Conservation (phyloP, 768 basidiomycete genomes). For the Pleurotus giganteus region DNA sequence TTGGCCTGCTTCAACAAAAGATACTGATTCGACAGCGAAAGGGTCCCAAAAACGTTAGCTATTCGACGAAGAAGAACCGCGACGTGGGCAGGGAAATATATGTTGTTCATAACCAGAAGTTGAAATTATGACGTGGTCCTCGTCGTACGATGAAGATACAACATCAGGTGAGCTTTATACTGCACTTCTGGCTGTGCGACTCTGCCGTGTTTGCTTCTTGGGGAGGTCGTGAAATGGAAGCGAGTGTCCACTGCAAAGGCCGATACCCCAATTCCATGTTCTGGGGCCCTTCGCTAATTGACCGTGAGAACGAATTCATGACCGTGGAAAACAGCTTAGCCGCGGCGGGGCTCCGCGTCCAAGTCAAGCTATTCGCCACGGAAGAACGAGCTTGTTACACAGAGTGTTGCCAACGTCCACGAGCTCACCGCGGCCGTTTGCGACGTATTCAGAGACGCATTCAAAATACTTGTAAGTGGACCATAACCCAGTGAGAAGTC, state of each 20-base stretch:
- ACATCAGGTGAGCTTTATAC: too few species aligned
- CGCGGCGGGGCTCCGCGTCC: too few species aligned
- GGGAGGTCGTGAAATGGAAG: neutral
- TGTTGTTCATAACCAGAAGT: constrained; percentile 31
- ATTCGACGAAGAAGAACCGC: constrained; percentile 61
- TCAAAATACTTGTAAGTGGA: too few species aligned
- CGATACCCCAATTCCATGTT: neutral
- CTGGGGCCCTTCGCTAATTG: too few species aligned
- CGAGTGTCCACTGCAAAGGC: neutral
- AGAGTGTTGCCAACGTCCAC: too few species aligned
- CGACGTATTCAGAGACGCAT: too few species aligned
- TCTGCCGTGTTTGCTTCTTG: neutral
- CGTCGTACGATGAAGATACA: neutral
- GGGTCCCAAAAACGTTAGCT: constrained; percentile 62
- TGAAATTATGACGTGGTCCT: neutral
- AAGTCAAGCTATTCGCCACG: too few species aligned
- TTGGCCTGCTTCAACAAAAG: constrained; percentile 29
- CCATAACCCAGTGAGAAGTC: too few species aligned
- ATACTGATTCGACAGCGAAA: constrained; percentile 72
- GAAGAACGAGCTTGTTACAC: too few species aligned
- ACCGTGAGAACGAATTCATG: too few species aligned
- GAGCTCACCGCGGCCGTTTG: too few species aligned
- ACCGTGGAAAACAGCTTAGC: too few species aligned
- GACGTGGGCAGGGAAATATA: constrained; percentile 59
- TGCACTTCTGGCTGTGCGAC: neutral